These are phyloP conservation scores for Ophiostoma himal-ulmi DNA, from an alignment of 2,329 filamentous ascomycete genomes.

Conservation along the genomic window DNA sequence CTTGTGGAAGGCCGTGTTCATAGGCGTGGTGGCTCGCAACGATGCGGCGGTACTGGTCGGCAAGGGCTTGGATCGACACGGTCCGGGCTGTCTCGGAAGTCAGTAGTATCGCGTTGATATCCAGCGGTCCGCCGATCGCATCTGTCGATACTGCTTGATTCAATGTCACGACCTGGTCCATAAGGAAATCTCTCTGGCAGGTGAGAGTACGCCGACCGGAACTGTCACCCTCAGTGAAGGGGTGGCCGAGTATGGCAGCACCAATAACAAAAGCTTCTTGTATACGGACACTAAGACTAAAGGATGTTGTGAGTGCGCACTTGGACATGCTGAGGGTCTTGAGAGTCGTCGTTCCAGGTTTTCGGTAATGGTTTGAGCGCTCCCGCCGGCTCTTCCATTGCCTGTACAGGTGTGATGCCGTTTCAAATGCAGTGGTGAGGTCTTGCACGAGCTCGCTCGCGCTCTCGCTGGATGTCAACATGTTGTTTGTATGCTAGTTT, in stretches of 20 bases:
- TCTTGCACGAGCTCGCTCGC: constrained; percentile 32
- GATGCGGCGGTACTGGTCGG: constrained; percentile 36
- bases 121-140: constrained; percentile 29
- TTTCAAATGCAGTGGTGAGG: constrained; percentile 32
- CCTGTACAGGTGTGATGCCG: constrained; percentile 33
- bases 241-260: constrained; percentile 33
- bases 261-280: constrained; percentile 34
- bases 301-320: constrained; percentile 35
- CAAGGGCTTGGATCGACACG: constrained; percentile 32
- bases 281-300: constrained; percentile 32
- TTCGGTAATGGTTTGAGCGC: constrained; percentile 34
- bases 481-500: not conserved
- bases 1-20: constrained; percentile 28
- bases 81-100: constrained; percentile 35
- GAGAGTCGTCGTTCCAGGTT: constrained; percentile 21
- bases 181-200: constrained; percentile 30
- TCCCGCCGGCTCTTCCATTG: constrained; percentile 35
- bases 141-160: constrained; percentile 24
- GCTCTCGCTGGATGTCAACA: constrained; percentile 3
- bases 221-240: constrained; percentile 36
- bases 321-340: constrained; percentile 11
- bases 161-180: constrained; percentile 31
- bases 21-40: constrained; percentile 29
- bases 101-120: constrained; percentile 33
- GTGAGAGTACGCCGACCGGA: constrained; percentile 32